Base-by-base conservation (phyloP, 2,329 filamentous ascomycete species). In the Fusarium odoratissimum region DNA sequence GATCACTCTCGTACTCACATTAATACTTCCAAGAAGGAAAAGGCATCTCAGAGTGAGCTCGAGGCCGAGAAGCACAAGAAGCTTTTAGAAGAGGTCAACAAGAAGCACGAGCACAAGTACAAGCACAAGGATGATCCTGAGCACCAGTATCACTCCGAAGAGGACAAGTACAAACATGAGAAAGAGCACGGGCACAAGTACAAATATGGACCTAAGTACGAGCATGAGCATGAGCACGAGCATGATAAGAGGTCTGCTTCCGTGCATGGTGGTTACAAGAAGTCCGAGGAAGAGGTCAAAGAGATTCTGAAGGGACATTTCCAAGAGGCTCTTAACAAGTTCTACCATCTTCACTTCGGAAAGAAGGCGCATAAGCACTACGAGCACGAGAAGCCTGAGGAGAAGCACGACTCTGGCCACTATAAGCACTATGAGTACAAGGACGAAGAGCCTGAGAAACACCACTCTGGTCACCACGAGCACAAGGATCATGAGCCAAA, bases 41-140 rank as follows among this genome's bases (percentile, higher is more conserved):
- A 58, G 31, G 19, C 19, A 1, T 46, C 55, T 17, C 13, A 58
- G 55, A 49, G 19, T 28, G 42, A 37, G 55, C 31, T 49, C 14
- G 55, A 58, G 23, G 41, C 40, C 25, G 41, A 48, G 33, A 35
- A 35, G 40, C 31, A 58, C 55, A 58, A 49, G 31, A n/a, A 58
- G 41, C 31, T 58, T 28, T 37, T 58, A 19, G 30, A 57, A 35
- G 54, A 28, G 54, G 40, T 33, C 23, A 23, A 11, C n/a, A 55
- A 42, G 35, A 42, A 60, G 37, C 23, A 65, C n/a, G 44, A 65
- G 42, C 44, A 66, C 42, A 58, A 66, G 37, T 33, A 64, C 14
- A 35, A 64, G 17, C 33, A 64, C 13, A 37, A 63, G 28, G 49
- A 11, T 23, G 23, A 54, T 6, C 49, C 33, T 54, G 33, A 40